A percentile compares a stretch with the other conserved stretches of the same genome.
phyloP scores from a whole-genome alignment of 2,329 filamentous ascomycete genomes.

The Cladosporium sp. region DNA sequence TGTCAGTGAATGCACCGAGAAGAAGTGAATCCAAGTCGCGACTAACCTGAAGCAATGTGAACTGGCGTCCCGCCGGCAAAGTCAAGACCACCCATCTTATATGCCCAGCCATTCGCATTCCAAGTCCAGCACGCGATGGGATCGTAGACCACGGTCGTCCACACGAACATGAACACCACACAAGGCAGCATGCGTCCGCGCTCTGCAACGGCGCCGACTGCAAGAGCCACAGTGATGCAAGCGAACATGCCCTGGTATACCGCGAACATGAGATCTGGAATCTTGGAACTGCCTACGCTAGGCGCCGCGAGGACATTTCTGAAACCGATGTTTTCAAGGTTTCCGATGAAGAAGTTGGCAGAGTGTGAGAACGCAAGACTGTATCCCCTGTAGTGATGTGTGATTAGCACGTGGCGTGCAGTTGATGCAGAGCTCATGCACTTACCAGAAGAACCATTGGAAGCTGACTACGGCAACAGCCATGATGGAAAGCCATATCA shows the following conservation, averaged over 20 bases:
- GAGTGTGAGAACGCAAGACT: conserved; percentile 77
- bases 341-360: conserved; percentile 70
- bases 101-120: conserved; percentile 79
- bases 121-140: conserved; percentile 94
- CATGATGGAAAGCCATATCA: conserved; percentile 83
- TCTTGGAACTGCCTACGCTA: conserved; percentile 66
- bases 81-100: conserved; percentile 74
- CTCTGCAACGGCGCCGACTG: conserved; percentile 80
- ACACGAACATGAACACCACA: conserved; percentile 89
- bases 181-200: conserved; percentile 83
- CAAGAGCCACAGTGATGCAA: conserved; percentile 78
- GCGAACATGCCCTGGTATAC: conserved; percentile 89
- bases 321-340: conserved; percentile 76
- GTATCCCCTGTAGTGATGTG: conserved; percentile 51
- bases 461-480: conserved; percentile 75
- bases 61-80: conserved; percentile 89
- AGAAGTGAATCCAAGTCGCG: too few species aligned
- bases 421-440: background rate
- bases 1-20: background rate
- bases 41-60: conserved; percentile 73
- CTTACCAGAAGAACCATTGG: conserved; percentile 87
- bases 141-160: conserved; percentile 86
- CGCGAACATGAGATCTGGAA: conserved; percentile 81
- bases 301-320: conserved; percentile 69
- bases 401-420: background rate